A percentile compares a stretch with the other conserved stretches of the same genome.
Evolutionary conservation across 768 basidiomycete species (phyloP).

Genomic region (Suillus luteus): DNA sequence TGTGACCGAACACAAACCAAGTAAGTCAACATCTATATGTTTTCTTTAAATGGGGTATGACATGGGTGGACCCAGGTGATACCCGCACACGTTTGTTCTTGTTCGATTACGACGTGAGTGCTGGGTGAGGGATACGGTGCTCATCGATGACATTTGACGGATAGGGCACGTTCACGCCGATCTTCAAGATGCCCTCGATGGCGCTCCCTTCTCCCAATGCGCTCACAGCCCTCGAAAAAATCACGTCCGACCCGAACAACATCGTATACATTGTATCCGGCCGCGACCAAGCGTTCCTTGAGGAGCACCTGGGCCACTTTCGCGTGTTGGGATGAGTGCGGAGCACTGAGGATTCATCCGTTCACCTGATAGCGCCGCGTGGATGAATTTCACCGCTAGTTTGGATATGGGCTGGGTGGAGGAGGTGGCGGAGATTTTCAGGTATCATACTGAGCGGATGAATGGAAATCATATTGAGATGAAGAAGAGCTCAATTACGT

Average conservation of each 20-base stretch:
- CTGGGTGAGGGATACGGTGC: background rate
- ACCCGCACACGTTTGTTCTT: constrained; percentile 86
- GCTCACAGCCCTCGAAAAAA: constrained; percentile 67
- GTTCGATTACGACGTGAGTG: constrained; percentile 92
- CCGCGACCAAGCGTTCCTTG: constrained; percentile 90
- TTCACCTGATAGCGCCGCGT: constrained; percentile 61
- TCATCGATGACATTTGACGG: background rate
- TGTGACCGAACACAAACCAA: constrained; percentile 84
- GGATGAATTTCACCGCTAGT: constrained; percentile 64
- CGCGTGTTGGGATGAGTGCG: constrained; percentile 84
- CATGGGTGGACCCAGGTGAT: no score
- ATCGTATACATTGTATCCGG: constrained; percentile 97
- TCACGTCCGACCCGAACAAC: constrained; percentile 83
- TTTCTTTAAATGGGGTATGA: no score
- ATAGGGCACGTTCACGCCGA: constrained; percentile 94
- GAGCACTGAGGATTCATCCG: constrained; percentile 95
- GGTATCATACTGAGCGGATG: constrained; percentile 95
- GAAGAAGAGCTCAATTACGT: constrained; percentile 97
- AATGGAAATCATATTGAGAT: constrained; percentile 93
- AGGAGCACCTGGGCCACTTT: constrained; percentile 87
- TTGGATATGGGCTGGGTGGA: constrained; percentile 87
- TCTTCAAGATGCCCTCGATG: constrained; percentile 91
- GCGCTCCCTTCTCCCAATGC: constrained; percentile 79
- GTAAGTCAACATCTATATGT: constrained; percentile 43
- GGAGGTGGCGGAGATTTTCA: constrained; percentile 94